phyloP scores from a whole-genome alignment of 768 basidiomycete genomes.

The Calvatia gigantea region DNA sequence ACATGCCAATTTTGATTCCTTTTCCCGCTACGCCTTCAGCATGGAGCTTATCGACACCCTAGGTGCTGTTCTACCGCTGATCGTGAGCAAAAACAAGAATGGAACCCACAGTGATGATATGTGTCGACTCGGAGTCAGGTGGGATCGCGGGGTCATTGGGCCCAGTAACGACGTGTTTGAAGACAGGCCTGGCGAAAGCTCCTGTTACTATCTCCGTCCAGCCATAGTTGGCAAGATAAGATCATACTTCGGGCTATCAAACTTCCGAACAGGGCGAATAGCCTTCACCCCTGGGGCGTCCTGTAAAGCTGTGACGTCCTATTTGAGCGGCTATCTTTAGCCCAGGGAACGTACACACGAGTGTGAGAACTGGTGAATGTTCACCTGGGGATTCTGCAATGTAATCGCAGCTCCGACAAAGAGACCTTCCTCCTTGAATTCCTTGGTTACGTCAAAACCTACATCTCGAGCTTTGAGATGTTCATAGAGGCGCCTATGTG shows the following conservation, averaged over 20 bases:
- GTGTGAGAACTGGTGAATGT: neutral
- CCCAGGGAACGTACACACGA: neutral
- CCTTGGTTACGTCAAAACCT: conserved; percentile 42
- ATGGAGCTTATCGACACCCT: conserved; percentile 67
- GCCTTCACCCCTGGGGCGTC: conserved; percentile 49
- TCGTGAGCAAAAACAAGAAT: neutral
- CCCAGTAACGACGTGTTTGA: conserved; percentile 35
- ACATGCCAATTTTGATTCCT: conserved; percentile 69
- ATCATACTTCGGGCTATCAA: conserved; percentile 39
- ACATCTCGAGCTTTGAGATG: conserved; percentile 41
- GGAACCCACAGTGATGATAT: conserved; percentile 47
- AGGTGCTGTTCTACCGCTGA: neutral
- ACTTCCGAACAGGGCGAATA: conserved; percentile 49
- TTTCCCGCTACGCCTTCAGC: conserved; percentile 57
- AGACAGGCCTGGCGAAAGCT: conserved; percentile 36
- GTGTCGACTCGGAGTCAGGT: conserved; percentile 46
- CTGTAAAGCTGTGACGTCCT: conserved; percentile 48
- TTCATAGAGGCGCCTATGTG: conserved; percentile 49
- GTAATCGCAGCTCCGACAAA: conserved; percentile 59
- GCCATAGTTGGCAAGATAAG: neutral
- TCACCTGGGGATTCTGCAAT: conserved; percentile 31
- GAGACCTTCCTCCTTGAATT: conserved; percentile 48
- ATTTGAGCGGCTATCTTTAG: neutral
- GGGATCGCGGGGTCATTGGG: conserved; percentile 38
- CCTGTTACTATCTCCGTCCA: neutral